Evolutionary conservation across 1,139 yeast genomes (phyloP).

Genomic region (Scheffersomyces titani): DNA sequence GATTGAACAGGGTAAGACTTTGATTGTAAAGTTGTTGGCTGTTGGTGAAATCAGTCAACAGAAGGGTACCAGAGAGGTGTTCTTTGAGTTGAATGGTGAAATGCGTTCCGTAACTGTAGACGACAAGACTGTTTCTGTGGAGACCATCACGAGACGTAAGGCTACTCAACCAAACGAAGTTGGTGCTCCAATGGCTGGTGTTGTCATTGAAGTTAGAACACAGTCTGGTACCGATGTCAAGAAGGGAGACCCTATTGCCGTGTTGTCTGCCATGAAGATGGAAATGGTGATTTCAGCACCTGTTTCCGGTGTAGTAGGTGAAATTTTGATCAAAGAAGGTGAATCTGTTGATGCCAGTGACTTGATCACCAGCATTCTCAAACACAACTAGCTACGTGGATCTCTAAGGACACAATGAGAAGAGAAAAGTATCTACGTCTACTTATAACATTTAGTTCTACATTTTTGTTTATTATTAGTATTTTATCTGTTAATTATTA

Average conservation of each 20-base stretch:
- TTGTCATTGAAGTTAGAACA: slow-evolving; percentile 89
- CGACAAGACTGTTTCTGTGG: slow-evolving; percentile 84
- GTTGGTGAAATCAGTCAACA: slow-evolving; percentile 83
- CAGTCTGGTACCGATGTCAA: slow-evolving; percentile 85
- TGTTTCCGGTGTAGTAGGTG: slow-evolving; percentile 78
- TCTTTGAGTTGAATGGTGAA: slow-evolving; percentile 97
- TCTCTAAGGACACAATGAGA: not conserved
- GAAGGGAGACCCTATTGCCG: slow-evolving; percentile 96
- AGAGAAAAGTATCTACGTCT: not conserved
- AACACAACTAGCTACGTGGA: not conserved
- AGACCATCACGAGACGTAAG: slow-evolving; percentile 83
- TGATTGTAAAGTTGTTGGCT: slow-evolving; percentile 89
- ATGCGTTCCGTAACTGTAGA: slow-evolving; percentile 92
- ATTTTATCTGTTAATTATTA: not conserved
- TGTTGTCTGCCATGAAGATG: slow-evolving; percentile 98
- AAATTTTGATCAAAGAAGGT: slow-evolving; percentile 78
- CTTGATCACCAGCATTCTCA: slow-evolving; percentile 50
- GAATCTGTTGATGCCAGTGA: slow-evolving; percentile 96
- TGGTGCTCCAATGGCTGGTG: slow-evolving; percentile 99
- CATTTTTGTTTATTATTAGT: not conserved
- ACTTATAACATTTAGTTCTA: not conserved
- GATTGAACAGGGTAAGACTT: slow-evolving; percentile 91
- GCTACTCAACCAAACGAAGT: slow-evolving; percentile 92
- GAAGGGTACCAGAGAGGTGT: slow-evolving; percentile 93
- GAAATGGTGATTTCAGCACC: slow-evolving; percentile 98